These are phyloP conservation scores for Zychaea mexicana DNA, from an alignment of 371 early-diverging fungal genomes.

Conservation along the genomic window DNA sequence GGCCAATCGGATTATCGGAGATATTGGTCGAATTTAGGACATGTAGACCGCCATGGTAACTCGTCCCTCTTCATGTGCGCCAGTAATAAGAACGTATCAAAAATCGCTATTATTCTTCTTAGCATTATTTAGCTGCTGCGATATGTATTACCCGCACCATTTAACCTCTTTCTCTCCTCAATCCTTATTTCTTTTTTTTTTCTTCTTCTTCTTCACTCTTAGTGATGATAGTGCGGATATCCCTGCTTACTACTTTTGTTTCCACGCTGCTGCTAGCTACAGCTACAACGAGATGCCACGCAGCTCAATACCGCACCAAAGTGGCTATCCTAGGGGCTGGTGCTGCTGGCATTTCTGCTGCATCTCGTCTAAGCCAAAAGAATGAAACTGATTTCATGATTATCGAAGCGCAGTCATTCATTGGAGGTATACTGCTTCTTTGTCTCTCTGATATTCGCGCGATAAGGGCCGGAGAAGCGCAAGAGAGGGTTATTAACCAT, in stretches of 20 bases:
- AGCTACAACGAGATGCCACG: neutral
- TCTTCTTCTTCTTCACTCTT: neutral
- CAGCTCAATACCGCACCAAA: constrained; percentile 16
- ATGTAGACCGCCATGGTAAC: no score
- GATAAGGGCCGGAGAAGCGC: no score
- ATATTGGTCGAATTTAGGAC: no score
- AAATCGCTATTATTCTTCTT: no score
- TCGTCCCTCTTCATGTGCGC: no score
- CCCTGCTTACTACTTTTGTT: neutral
- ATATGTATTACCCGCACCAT: no score
- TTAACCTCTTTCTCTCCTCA: neutral
- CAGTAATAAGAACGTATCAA: no score
- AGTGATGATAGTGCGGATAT: neutral
- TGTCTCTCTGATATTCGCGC: neutral
- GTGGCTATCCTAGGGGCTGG: constrained; percentile 54
- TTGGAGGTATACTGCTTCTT: constrained; percentile 33
- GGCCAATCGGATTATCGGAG: no score
- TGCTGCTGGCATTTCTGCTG: constrained; percentile 47
- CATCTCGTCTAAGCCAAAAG: constrained; percentile 19
- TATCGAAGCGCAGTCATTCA: constrained; percentile 38
- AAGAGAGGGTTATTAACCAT: no score
- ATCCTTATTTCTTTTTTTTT: neutral
- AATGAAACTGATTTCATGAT: constrained; percentile 37
- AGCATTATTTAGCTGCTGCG: no score
- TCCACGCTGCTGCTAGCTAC: neutral